These are phyloP conservation scores for Agaricus sinodeliciosus DNA, from an alignment of 768 basidiomycete genomes.

Conservation along the genomic window DNA sequence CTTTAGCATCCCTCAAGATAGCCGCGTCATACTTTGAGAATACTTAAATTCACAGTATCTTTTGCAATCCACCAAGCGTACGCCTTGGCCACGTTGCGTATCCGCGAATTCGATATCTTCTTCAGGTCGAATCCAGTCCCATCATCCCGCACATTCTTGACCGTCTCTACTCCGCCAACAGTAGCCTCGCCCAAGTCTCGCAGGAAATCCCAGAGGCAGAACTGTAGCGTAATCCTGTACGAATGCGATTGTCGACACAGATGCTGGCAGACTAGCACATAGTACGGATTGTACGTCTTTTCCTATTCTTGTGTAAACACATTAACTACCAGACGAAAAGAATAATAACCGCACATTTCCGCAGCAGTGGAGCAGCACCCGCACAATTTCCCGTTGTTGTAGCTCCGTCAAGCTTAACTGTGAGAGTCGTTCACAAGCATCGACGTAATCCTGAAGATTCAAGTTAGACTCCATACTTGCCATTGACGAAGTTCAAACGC, in stretches of 20 bases:
- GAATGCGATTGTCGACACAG: constrained; percentile 75
- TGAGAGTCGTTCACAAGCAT: constrained; percentile 86
- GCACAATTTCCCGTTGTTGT: constrained; percentile 93
- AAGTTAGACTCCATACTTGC: neutral
- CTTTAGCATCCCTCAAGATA: neutral
- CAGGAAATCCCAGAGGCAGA: constrained; percentile 94
- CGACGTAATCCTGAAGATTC: constrained; percentile 76
- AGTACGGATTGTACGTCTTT: constrained; percentile 91
- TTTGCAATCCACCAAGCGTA: constrained; percentile 95
- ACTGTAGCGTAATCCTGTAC: constrained; percentile 90
- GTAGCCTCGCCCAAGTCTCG: constrained; percentile 81
- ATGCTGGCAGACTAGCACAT: constrained; percentile 81
- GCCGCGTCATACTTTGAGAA: constrained; percentile 64
- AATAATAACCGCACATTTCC: constrained; percentile 58
- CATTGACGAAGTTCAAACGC: constrained; percentile 19
- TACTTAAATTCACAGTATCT: constrained; percentile 62
- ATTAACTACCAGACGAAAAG: neutral
- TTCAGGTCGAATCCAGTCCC: constrained; percentile 42
- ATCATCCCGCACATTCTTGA: constrained; percentile 53
- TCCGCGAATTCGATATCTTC: constrained; percentile 48
- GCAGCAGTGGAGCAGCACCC: constrained; percentile 88
- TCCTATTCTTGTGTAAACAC: constrained; percentile 44
- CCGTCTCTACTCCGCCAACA: constrained; percentile 74
- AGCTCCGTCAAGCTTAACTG: constrained; percentile 80
- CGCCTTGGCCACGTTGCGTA: constrained; percentile 72